These are phyloP conservation scores for Nigrograna mackinnonii DNA, from an alignment of 2,329 filamentous ascomycete genomes.

Conservation along the genomic window DNA sequence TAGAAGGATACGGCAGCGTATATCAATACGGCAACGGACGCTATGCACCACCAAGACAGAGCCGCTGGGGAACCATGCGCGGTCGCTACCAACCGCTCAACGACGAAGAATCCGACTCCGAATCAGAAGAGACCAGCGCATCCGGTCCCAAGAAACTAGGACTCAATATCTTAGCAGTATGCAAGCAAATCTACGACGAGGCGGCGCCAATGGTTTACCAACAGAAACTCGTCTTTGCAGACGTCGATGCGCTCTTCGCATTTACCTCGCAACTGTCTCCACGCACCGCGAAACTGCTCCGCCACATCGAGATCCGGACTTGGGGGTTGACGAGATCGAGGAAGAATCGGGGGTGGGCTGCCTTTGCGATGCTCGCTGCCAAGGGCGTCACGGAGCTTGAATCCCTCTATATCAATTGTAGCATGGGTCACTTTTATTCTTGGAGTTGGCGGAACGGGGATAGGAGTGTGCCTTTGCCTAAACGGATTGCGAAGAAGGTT, in stretches of 20 bases:
- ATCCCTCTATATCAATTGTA: conserved; percentile 11
- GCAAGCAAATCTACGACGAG: conserved; percentile 12
- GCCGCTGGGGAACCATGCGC: conserved; percentile 1
- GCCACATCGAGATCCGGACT: conserved; percentile 13
- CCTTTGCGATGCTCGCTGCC: conserved; percentile 19
- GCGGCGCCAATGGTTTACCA: conserved; percentile 14
- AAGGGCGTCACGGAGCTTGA: conserved; percentile 17
- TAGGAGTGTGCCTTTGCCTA: conserved; percentile 3
- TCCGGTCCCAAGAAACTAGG: conserved; percentile 2
- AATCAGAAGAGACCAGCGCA: conserved; percentile 1
- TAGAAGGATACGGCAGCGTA: conserved; percentile 4
- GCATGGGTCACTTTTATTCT: conserved; percentile 1
- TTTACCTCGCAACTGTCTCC: conserved; percentile 14
- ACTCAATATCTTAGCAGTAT: conserved; percentile 9
- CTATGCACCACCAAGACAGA: too few relatives aligned
- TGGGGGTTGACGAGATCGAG: conserved; percentile 14
- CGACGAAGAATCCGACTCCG: conserved; percentile 3
- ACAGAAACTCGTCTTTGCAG: conserved; percentile 11
- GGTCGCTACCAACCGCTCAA: background rate
- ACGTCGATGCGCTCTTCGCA: conserved; percentile 11
- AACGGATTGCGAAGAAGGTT: conserved; percentile 16
- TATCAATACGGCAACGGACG: background rate
- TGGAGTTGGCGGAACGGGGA: background rate
- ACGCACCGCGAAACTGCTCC: conserved; percentile 15
- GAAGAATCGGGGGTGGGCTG: conserved; percentile 12